phyloP scores from a whole-genome alignment of 2,329 filamentous ascomycete genomes.

The Xylaria sp. region DNA sequence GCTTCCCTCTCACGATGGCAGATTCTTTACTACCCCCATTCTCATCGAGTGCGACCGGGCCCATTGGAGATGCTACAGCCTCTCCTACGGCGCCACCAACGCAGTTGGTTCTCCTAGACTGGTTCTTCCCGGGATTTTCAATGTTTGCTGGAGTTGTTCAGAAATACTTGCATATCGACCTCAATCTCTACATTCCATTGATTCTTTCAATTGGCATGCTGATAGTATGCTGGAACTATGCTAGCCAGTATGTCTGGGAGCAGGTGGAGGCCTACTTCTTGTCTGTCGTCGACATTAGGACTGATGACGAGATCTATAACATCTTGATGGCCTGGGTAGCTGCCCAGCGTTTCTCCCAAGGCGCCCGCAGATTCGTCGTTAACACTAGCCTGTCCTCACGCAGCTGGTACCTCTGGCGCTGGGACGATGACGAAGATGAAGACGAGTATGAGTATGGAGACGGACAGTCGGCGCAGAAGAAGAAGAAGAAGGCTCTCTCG shows the following conservation, averaged over 20 bases:
- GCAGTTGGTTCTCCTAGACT: constrained; percentile 60
- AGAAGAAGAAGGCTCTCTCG: constrained; percentile 55
- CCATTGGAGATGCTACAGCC: constrained; percentile 3
- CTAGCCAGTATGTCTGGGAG: constrained; percentile 53
- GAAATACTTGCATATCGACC: constrained; percentile 64
- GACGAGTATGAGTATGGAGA: constrained; percentile 50
- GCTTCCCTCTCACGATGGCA: constrained; percentile 30
- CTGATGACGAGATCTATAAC: constrained; percentile 75
- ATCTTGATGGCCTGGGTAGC: constrained; percentile 75
- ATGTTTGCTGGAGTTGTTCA: constrained; percentile 58
- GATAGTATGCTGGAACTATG: constrained; percentile 59
- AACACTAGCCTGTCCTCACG: constrained; percentile 65
- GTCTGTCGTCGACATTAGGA: constrained; percentile 68
- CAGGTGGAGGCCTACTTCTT: constrained; percentile 62
- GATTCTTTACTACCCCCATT: constrained; percentile 21
- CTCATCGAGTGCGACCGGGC: neutral
- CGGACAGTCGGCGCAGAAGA: constrained; percentile 36
- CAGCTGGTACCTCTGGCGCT: constrained; percentile 54
- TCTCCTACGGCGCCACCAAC: constrained; percentile 32
- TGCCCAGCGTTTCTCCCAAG: constrained; percentile 63
- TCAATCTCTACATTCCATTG: constrained; percentile 66
- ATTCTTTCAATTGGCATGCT: constrained; percentile 57
- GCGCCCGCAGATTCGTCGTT: constrained; percentile 66
- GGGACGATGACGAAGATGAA: constrained; percentile 52
- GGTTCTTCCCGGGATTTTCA: constrained; percentile 70